Percentiles rank a stretch among this genome's conserved stretches.
These are phyloP conservation scores for Fusarium nanum DNA, from an alignment of 2,329 filamentous ascomycete genomes.

Conservation along the genomic window DNA sequence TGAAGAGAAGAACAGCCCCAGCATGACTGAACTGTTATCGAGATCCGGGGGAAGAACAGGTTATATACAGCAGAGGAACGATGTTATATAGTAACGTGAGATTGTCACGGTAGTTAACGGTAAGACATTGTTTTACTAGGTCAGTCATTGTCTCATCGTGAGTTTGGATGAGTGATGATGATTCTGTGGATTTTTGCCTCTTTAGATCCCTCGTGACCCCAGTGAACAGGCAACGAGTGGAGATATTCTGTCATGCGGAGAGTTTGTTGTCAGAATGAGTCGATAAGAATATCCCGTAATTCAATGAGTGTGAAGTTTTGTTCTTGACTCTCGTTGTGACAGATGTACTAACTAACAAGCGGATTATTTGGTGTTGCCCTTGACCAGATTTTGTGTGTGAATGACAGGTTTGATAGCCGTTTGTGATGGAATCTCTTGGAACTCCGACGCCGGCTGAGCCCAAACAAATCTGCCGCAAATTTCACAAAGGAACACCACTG, in stretches of 20 bases:
- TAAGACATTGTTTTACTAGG: conserved; percentile 25
- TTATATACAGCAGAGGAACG: conserved; percentile 18
- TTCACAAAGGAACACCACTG: conserved; percentile 8
- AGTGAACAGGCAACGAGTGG: not conserved
- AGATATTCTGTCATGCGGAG: not conserved
- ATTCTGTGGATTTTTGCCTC: conserved; percentile 5
- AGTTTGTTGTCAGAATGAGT: not conserved
- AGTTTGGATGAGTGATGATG: conserved; percentile 15
- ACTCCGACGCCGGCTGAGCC: conserved; percentile 23
- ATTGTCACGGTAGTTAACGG: conserved; percentile 29
- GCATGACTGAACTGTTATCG: conserved; percentile 31
- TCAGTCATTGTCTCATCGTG: conserved; percentile 32
- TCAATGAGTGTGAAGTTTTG: not conserved
- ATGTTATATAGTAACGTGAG: conserved; percentile 35
- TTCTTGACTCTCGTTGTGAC: not conserved
- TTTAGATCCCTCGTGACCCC: conserved; percentile 4
- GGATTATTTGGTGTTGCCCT: not conserved
- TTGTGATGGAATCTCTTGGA: conserved; percentile 27
- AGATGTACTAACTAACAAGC: not conserved
- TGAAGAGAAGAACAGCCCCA: conserved; percentile 10
- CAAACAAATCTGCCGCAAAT: conserved; percentile 34
- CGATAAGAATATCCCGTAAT: no score
- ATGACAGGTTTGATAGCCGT: not conserved
- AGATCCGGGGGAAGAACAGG: conserved; percentile 4
- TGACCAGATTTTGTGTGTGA: conserved; percentile 4